Percentiles rank a stretch among this genome's conserved stretches.
phyloP scores from a whole-genome alignment of 306 rosid genomes.

The Albizia julibrissin region DNA sequence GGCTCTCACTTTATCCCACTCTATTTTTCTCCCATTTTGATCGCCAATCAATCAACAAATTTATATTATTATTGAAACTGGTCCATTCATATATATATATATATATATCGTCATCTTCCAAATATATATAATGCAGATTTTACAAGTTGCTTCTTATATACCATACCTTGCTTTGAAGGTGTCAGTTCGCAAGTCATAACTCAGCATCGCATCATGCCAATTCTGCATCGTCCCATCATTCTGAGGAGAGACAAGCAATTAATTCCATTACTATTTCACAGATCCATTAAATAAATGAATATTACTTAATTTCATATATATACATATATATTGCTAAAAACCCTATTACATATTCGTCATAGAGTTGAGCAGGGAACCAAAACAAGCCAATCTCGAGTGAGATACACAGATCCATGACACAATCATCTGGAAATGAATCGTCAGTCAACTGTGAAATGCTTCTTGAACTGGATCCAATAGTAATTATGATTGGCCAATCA shows the following conservation, averaged over 20 bases:
- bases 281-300: not conserved
- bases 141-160: not conserved
- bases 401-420: not conserved
- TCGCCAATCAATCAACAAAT: too few relatives aligned
- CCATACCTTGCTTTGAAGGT: not conserved
- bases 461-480: not conserved
- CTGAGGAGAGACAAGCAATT: not conserved
- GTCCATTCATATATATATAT: not conserved
- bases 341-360: not conserved
- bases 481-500: constrained; percentile 1
- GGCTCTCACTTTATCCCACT: too few relatives aligned
- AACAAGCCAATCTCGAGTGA: not conserved
- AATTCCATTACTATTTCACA: not conserved
- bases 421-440: not conserved
- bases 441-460: not conserved
- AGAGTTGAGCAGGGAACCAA: not conserved
- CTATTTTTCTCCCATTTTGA: too few relatives aligned
- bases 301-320: not conserved
- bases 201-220: not conserved
- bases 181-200: not conserved
- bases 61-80: too few relatives aligned
- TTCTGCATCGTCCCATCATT: not conserved
- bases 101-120: not conserved
- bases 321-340: not conserved
- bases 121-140: not conserved